Conservation (phyloP, 768 basidiomycete genomes). For the Boletus speciosus region DNA sequence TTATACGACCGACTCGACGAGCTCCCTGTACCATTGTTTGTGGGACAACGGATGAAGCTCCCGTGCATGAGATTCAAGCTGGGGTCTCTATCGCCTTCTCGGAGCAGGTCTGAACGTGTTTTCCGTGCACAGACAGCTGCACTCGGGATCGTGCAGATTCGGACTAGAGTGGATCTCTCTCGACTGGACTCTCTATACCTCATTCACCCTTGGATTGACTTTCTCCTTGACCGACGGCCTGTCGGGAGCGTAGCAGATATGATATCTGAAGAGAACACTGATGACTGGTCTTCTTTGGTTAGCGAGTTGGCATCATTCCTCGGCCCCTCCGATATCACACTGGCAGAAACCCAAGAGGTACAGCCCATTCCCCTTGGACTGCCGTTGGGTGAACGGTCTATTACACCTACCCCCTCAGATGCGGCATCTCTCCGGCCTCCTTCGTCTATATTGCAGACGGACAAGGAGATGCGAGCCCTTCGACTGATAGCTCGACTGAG, state of each 20-base stretch:
- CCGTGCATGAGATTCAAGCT: conserved; percentile 11
- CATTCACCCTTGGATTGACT: conserved; percentile 16
- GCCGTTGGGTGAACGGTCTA: background rate
- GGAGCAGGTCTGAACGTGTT: background rate
- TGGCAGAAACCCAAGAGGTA: no score
- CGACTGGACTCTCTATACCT: background rate
- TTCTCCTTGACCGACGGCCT: conserved; percentile 4
- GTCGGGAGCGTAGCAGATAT: background rate
- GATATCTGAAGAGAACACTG: background rate
- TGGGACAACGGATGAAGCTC: background rate
- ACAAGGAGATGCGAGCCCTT: background rate
- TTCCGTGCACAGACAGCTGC: background rate
- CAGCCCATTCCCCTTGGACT: background rate
- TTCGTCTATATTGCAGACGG: background rate
- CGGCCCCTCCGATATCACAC: background rate
- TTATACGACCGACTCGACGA: background rate
- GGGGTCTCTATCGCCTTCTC: background rate
- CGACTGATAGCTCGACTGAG: background rate
- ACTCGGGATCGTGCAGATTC: conserved; percentile 10
- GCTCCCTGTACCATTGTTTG: background rate
- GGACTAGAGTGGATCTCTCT: conserved; percentile 3
- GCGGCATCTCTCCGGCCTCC: background rate
- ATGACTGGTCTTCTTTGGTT: background rate
- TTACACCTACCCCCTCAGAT: background rate
- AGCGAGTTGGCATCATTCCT: background rate